Conservation (phyloP, 345 rosid genomes). For the Syzygium oleosum region DNA sequence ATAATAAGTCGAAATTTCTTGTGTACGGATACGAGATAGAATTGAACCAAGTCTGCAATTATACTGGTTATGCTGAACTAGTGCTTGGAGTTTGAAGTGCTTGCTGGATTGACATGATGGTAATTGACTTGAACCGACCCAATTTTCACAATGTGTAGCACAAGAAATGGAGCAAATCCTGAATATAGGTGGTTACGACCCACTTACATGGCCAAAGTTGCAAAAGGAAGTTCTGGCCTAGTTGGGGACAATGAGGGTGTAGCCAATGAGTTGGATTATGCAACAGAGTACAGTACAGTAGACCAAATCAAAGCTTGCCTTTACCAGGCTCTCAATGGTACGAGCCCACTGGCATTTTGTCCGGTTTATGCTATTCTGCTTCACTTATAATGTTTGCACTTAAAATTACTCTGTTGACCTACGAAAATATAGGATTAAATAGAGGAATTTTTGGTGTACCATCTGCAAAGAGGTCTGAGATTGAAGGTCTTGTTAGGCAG, state of each 20-base stretch:
- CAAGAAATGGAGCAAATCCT: background rate
- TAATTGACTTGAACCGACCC: background rate
- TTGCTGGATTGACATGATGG: background rate
- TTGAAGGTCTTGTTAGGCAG: slow-evolving; percentile 44
- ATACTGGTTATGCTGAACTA: background rate
- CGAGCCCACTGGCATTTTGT: background rate
- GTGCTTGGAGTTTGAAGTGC: background rate
- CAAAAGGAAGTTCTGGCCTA: background rate
- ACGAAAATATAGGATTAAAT: slow-evolving; percentile 35
- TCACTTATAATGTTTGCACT: background rate
- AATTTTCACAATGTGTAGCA: background rate
- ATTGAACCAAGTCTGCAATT: background rate
- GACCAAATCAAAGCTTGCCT: background rate
- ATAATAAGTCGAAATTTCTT: background rate
- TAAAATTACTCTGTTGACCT: background rate
- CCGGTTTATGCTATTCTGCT: background rate
- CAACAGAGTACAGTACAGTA: background rate
- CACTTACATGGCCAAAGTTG: background rate
- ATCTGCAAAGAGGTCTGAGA: slow-evolving; percentile 59
- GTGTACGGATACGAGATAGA: background rate
- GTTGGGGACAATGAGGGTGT: background rate
- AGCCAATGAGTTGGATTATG: background rate
- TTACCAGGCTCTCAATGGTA: background rate
- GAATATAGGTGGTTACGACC: background rate
- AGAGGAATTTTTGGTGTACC: slow-evolving; percentile 80